Percentiles rank a stretch among this genome's conserved stretches.
phyloP scores from a whole-genome alignment of 345 rosid genomes.

The Rhizophora mangle region DNA sequence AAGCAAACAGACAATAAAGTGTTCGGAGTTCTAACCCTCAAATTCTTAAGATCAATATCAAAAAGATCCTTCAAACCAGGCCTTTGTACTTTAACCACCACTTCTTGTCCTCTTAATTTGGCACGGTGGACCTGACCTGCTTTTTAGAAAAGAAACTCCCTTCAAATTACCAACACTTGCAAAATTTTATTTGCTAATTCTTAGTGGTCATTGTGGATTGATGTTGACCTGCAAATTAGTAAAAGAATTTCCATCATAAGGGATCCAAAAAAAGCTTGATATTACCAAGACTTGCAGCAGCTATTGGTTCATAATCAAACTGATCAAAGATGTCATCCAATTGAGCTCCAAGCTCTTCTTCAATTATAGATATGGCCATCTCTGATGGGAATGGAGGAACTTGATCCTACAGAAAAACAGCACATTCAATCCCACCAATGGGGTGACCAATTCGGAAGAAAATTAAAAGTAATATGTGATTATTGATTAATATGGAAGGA shows the following conservation, averaged over 20 bases:
- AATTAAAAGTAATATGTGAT: neutral
- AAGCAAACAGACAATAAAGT: neutral
- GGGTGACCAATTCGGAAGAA: neutral
- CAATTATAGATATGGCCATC: constrained; percentile 74
- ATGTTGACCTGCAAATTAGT: constrained; percentile 5
- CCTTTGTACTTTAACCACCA: constrained; percentile 92
- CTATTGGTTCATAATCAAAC: constrained; percentile 91
- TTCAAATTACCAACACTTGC: neutral
- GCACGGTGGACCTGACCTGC: constrained; percentile 99
- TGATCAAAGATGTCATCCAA: constrained; percentile 60
- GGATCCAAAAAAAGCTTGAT: constrained; percentile 7
- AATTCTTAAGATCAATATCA: constrained; percentile 91
- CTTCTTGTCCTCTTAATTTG: constrained; percentile 79
- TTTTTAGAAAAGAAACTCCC: constrained; percentile 2
- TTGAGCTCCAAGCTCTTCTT: constrained; percentile 90
- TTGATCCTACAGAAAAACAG: constrained; percentile 67
- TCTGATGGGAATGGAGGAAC: constrained; percentile 98
- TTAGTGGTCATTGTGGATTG: constrained; percentile 7
- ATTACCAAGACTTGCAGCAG: constrained; percentile 98
- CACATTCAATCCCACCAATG: constrained; percentile 11
- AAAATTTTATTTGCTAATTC: neutral
- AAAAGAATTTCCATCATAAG: constrained; percentile 13
- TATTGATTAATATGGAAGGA: neutral
- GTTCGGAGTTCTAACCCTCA: constrained; percentile 62
- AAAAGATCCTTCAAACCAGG: constrained; percentile 97